These are phyloP conservation scores for Galerina marginata DNA, from an alignment of 768 basidiomycete genomes.

Conservation along the genomic window DNA sequence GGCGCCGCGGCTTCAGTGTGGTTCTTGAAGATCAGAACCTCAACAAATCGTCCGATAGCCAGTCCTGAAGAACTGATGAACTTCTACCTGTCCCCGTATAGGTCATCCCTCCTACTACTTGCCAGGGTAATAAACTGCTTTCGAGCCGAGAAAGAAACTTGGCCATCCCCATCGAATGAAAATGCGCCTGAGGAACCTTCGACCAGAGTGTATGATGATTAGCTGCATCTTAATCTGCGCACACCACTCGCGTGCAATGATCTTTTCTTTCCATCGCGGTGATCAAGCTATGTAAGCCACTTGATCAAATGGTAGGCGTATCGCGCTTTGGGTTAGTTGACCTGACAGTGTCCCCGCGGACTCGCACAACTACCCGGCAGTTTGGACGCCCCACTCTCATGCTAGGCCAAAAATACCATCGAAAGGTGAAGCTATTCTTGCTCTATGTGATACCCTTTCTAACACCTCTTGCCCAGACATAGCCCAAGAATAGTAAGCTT, in stretches of 20 bases:
- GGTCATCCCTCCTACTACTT: neutral
- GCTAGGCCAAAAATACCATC: constrained; percentile 12
- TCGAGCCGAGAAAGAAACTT: neutral
- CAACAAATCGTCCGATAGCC: constrained; percentile 23
- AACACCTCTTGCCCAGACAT: constrained; percentile 12
- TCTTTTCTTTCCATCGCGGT: too few relatives aligned
- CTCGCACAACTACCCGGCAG: constrained; percentile 18
- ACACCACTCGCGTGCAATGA: too few relatives aligned
- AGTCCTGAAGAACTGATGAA: constrained; percentile 5
- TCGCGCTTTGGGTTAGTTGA: neutral
- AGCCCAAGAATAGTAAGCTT: constrained; percentile 5
- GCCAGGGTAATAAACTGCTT: neutral
- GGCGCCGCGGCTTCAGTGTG: constrained; percentile 35
- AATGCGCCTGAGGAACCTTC: too few relatives aligned
- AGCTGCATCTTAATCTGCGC: too few relatives aligned
- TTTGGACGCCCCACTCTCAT: constrained; percentile 15
- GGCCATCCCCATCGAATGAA: too few relatives aligned
- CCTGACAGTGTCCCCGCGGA: constrained; percentile 15
- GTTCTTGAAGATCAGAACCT: constrained; percentile 42
- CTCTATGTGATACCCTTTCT: constrained; percentile 16
- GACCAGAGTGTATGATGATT: too few relatives aligned
- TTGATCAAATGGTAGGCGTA: too few relatives aligned
- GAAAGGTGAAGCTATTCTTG: constrained; percentile 17
- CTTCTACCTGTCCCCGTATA: constrained; percentile 4
- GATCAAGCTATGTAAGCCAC: too few relatives aligned